phyloP scores from a whole-genome alignment of 192 early-diverging fungal species.

The Backusella australiensis region DNA sequence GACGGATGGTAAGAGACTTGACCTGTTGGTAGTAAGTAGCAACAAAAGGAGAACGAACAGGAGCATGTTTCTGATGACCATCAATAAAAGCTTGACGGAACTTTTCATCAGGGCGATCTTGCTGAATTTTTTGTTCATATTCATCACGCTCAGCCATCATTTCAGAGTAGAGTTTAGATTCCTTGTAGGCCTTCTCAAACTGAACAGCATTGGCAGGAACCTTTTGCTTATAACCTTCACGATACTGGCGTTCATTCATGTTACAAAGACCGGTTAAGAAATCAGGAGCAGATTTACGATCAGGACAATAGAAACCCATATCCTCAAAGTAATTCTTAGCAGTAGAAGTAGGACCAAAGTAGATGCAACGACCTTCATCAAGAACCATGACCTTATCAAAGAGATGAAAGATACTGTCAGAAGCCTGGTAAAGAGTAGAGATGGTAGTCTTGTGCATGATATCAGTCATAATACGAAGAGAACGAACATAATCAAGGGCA shows the following conservation, averaged over 20 bases:
- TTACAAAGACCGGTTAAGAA: constrained; percentile 66
- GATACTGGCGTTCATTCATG: constrained; percentile 49
- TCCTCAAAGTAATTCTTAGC: constrained; percentile 53
- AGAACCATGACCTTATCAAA: constrained; percentile 67
- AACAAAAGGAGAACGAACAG: constrained; percentile 54
- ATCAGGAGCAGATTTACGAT: constrained; percentile 58
- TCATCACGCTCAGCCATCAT: constrained; percentile 34
- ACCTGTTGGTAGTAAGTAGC: constrained; percentile 56
- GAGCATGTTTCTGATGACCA: constrained; percentile 45
- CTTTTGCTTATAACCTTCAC: constrained; percentile 42
- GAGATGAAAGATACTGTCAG: constrained; percentile 61
- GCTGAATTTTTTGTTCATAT: constrained; percentile 38
- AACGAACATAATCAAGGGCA: constrained; percentile 74
- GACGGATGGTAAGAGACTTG: constrained; percentile 48
- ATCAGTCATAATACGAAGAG: constrained; percentile 70
- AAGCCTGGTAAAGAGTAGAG: constrained; percentile 71
- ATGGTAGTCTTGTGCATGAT: constrained; percentile 61
- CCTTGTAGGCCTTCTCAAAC: constrained; percentile 53
- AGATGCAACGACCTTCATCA: constrained; percentile 65
- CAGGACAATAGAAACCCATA: constrained; percentile 52
- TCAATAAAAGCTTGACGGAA: constrained; percentile 54
- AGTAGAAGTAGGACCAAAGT: constrained; percentile 47
- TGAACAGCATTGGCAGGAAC: constrained; percentile 52
- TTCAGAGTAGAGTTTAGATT: constrained; percentile 28
- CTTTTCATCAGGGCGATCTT: constrained; percentile 25